Base-by-base conservation (phyloP, 2,329 filamentous ascomycete genomes). In the Knufia petricola region DNA sequence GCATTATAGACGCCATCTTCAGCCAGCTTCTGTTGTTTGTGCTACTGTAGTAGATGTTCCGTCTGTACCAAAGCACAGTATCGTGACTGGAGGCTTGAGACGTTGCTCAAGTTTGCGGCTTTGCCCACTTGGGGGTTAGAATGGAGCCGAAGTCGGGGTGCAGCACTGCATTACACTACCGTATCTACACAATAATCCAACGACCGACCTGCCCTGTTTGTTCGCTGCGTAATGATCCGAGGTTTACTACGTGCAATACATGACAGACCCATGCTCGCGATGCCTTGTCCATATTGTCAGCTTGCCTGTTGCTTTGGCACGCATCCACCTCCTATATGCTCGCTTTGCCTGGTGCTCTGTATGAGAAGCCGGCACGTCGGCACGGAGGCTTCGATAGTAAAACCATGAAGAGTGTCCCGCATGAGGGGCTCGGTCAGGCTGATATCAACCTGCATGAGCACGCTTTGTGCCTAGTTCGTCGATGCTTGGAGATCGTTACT, bases 1-100 rank as follows among this genome's bases (percentile, higher is more conserved):
- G 75, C 66, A 79, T 76, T 4, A 54, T 44, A 9, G 49, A 48
- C 13, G 57, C 56, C 57, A 59, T 59, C 32, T 36, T n/a, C 13
- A 13, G 15, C 15, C 13, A 4, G 10, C 13, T 6, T 6, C 13
- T n/a, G 15, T n/a, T n/a, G 9, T 4, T 13, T 6, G 10, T 13
- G 15, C 6, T n/a, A n/a, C 13, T n/a, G 13, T 36, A 6, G 6
- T n/a, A 17, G 32, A 36, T 36, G 7, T 36, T 17, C 6, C 9
- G 32, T 7, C 32, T 17, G 6, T 30, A 30, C 13, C 28, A 13
- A 13, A 30, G 13, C 13, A 30, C 7, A 30, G 13, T 7, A 30
- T 30, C n/a, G n/a, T n/a, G n/a, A 30, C 28, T 30, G 28, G 28
- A 30, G 32, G 9, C 12, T 28, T 12, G 26, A 28, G 26, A 28